Evolutionary conservation across 176 grass and related monocot species (phyloP).

Genomic region (Phoenix roebelenii): DNA sequence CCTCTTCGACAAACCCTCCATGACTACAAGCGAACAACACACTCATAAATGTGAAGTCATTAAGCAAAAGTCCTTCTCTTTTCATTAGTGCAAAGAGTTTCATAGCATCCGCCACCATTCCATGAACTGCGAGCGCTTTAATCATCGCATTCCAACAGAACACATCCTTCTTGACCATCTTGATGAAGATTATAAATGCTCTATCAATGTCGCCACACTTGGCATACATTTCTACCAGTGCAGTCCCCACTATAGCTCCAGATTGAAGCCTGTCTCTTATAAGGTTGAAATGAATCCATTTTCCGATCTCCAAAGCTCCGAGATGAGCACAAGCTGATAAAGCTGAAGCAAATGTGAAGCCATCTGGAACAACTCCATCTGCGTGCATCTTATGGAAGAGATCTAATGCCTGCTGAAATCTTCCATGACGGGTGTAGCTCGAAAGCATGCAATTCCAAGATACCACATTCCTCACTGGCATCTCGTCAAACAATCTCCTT

Average conservation of each 20-base stretch:
- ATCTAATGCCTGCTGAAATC: slow-evolving; percentile 20
- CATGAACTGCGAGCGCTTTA: slow-evolving; percentile 30
- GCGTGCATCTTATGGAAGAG: slow-evolving; percentile 31
- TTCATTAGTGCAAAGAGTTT: slow-evolving; percentile 34
- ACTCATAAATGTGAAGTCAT: slow-evolving; percentile 44
- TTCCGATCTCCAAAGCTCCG: slow-evolving; percentile 24
- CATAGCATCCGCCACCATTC: slow-evolving; percentile 20
- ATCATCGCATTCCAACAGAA: slow-evolving; percentile 57
- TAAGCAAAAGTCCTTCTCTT: slow-evolving; percentile 20
- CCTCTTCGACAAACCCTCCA: slow-evolving; percentile 23
- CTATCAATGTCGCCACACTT: slow-evolving; percentile 35
- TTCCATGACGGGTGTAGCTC: slow-evolving; percentile 27
- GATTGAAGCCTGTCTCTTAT: slow-evolving; percentile 23
- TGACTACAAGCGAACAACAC: slow-evolving; percentile 26
- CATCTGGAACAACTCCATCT: slow-evolving; percentile 25
- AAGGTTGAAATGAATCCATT: slow-evolving; percentile 48
- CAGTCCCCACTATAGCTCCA: slow-evolving; percentile 27
- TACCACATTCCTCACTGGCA: slow-evolving; percentile 40
- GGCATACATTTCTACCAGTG: slow-evolving; percentile 45
- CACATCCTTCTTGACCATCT: slow-evolving; percentile 33
- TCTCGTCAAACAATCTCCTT: slow-evolving; percentile 33
- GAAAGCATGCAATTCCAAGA: slow-evolving; percentile 56
- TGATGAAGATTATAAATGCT: slow-evolving; percentile 26
- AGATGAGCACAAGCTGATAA: slow-evolving; percentile 37
- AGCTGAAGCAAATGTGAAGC: slow-evolving; percentile 19